Conservation (phyloP, 2,329 filamentous ascomycete species). For the Orbilia blumenaviensis region DNA sequence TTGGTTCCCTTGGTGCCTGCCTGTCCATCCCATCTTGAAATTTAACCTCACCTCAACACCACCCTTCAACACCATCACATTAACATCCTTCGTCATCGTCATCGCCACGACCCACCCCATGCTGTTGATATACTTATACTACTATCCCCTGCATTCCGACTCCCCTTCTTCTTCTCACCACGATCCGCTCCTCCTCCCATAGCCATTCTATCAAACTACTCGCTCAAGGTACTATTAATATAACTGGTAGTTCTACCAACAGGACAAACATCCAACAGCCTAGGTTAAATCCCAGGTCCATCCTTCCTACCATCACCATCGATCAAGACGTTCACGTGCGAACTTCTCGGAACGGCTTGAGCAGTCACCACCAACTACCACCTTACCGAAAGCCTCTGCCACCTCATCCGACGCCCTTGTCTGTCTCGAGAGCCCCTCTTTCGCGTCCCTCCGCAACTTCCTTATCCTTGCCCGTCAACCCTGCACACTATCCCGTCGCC, state of each 20-base stretch:
- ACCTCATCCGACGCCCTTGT: constrained; percentile 18
- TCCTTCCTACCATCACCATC: constrained; percentile 17
- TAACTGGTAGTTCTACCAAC: too few relatives aligned
- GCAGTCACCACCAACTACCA: constrained; percentile 53
- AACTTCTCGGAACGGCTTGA: constrained; percentile 53
- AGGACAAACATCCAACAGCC: not conserved
- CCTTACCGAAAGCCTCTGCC: constrained; percentile 19
- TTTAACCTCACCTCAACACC: not conserved
- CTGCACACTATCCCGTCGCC: constrained; percentile 30
- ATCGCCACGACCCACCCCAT: not conserved
- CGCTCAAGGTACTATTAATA: not conserved
- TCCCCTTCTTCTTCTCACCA: not conserved
- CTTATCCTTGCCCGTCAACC: constrained; percentile 44
- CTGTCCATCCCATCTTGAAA: not conserved
- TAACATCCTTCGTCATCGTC: too few relatives aligned
- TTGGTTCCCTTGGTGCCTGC: too few relatives aligned
- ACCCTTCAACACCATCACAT: not conserved
- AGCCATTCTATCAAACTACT: not conserved
- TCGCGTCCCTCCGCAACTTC: constrained; percentile 50
- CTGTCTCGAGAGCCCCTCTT: constrained; percentile 29
- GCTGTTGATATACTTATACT: not conserved
- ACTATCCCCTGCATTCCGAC: too few relatives aligned
- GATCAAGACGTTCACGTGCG: constrained; percentile 44
- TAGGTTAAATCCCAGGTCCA: not conserved
- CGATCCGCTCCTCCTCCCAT: constrained; percentile 13